These are phyloP conservation scores for Oxytropis ochrocephala DNA, from an alignment of 306 rosid genomes.

Conservation along the genomic window DNA sequence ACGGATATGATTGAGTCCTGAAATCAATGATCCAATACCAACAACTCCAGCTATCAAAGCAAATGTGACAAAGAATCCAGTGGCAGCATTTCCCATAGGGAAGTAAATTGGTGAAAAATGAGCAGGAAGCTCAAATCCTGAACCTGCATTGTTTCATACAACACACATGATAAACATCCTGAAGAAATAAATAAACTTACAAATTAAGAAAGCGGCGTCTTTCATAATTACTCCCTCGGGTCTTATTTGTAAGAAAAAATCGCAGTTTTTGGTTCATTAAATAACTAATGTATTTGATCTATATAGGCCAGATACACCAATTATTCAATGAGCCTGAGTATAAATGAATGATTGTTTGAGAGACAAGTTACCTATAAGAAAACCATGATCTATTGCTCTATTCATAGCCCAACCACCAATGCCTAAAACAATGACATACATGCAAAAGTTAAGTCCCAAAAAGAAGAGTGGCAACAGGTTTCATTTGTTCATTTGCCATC, in stretches of 20 bases:
- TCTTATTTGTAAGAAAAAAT: too few species aligned
- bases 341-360: neutral
- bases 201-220: too few species aligned
- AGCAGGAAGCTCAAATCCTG: constrained; percentile 60
- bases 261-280: too few species aligned
- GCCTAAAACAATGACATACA: constrained; percentile 80
- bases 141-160: constrained; percentile 36
- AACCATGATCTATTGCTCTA: constrained; percentile 78
- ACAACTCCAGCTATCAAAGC: constrained; percentile 83
- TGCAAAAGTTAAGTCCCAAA: constrained; percentile 73
- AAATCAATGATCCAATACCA: constrained; percentile 63
- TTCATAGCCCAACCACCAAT: constrained; percentile 97
- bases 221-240: too few species aligned
- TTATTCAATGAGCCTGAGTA: too few species aligned
- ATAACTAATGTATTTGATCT: too few species aligned
- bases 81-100: constrained; percentile 96
- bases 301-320: too few species aligned
- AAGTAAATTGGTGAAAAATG: constrained; percentile 91
- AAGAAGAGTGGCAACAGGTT: constrained; percentile 64
- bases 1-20: constrained; percentile 76
- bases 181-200: neutral
- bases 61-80: constrained; percentile 88
- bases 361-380: constrained; percentile 52
- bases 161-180: constrained; percentile 10
- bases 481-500: constrained; percentile 65